phyloP scores from a whole-genome alignment of 2,329 filamentous ascomycete genomes.

The Pseudocercospora fuligena region DNA sequence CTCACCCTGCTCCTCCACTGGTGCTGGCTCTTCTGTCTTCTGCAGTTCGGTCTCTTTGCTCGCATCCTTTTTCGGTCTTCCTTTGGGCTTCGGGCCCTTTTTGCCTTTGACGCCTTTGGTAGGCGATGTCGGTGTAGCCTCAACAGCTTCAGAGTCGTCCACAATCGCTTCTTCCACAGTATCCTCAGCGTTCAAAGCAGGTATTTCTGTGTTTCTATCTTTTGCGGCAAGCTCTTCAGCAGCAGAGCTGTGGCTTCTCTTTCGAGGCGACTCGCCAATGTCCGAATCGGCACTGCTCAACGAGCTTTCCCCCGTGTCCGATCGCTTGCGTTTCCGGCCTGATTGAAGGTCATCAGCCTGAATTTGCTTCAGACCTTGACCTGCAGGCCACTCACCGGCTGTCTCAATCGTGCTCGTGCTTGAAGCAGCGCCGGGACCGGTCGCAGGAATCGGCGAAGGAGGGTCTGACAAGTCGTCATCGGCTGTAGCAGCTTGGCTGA shows the following conservation, averaged over 20 bases:
- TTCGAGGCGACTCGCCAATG: slow-evolving; percentile 41
- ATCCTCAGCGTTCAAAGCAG: not conserved
- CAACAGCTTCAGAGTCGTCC: slow-evolving; percentile 33
- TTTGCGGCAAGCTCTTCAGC: slow-evolving; percentile 19
- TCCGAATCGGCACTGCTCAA: slow-evolving; percentile 43
- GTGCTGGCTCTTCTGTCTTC: slow-evolving; percentile 21
- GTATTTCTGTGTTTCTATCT: slow-evolving; percentile 40
- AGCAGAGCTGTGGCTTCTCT: slow-evolving; percentile 37
- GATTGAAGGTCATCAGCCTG: slow-evolving; percentile 3
- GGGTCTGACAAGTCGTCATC: slow-evolving; percentile 48
- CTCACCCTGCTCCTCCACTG: slow-evolving; percentile 34
- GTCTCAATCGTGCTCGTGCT: slow-evolving; percentile 39
- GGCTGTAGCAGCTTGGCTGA: slow-evolving; percentile 62
- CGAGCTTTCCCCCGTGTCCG: slow-evolving; percentile 47
- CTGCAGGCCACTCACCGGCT: slow-evolving; percentile 29
- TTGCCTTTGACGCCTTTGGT: slow-evolving; percentile 50
- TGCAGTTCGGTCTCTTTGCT: slow-evolving; percentile 29
- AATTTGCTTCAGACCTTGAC: not conserved
- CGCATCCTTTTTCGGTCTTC: slow-evolving; percentile 39
- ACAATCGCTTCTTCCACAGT: slow-evolving; percentile 11
- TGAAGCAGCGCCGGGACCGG: slow-evolving; percentile 37
- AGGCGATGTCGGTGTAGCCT: slow-evolving; percentile 38
- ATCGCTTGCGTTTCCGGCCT: slow-evolving; percentile 53
- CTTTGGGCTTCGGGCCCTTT: slow-evolving; percentile 39
- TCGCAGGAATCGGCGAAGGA: slow-evolving; percentile 36